Evolutionary conservation across 495 filamentous ascomycete genomes (phyloP).

Genomic region (Neurospora cerealis): DNA sequence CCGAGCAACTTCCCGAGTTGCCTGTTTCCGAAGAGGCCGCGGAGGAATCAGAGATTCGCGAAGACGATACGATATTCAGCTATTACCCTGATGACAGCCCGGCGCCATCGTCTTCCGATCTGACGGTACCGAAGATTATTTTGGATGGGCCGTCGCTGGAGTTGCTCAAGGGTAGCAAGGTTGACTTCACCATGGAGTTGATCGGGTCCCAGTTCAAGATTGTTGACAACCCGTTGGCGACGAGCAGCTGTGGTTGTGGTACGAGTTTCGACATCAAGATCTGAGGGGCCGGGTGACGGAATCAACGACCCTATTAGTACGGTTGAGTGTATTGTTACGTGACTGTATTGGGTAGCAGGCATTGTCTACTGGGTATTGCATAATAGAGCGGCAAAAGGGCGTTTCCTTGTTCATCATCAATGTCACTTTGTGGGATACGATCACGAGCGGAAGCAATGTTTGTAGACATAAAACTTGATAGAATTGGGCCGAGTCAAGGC

Average conservation of each 20-base stretch:
- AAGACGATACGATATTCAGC: slow-evolving; percentile 68
- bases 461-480: slow-evolving; percentile 1
- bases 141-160: slow-evolving; percentile 84
- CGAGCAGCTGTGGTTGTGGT: slow-evolving; percentile 93
- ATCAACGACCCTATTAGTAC: neutral
- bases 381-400: neutral
- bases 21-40: slow-evolving; percentile 12
- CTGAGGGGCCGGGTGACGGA: slow-evolving; percentile 12
- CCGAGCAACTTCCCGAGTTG: slow-evolving; percentile 24
- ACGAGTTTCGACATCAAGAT: slow-evolving; percentile 92
- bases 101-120: neutral
- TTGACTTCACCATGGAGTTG: slow-evolving; percentile 93
- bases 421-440: neutral
- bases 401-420: neutral
- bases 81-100: slow-evolving; percentile 5
- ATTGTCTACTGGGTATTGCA: neutral
- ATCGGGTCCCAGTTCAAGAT: slow-evolving; percentile 98
- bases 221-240: slow-evolving; percentile 80
- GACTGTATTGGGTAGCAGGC: neutral
- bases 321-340: neutral
- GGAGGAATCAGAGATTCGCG: slow-evolving; percentile 25
- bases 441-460: neutral
- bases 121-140: slow-evolving; percentile 61
- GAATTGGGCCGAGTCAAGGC: slow-evolving; percentile 14
- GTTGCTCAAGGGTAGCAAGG: slow-evolving; percentile 79